Evolutionary conservation across 1,284 basidiomycete species (phyloP).

Genomic region (Takashimella tepidaria): DNA sequence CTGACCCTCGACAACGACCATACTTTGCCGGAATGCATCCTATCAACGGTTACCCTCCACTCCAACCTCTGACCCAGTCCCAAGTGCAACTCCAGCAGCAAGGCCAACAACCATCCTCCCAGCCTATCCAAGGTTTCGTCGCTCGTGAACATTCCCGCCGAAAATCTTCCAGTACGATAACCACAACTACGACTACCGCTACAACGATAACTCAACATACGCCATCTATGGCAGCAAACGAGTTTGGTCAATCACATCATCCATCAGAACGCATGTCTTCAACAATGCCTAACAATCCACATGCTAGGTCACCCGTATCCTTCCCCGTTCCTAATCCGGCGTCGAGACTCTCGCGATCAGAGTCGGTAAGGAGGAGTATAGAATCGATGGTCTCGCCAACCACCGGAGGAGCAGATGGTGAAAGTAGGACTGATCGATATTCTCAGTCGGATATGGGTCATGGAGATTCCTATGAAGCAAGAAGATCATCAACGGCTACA

Average conservation of each 20-base stretch:
- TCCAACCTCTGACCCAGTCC: background rate
- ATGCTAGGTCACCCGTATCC: slow-evolving; percentile 3
- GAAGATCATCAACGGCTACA: slow-evolving; percentile 25
- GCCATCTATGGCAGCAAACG: background rate
- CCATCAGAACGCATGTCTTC: slow-evolving; percentile 10
- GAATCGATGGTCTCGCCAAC: background rate
- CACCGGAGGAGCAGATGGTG: slow-evolving; percentile 1
- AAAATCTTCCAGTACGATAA: slow-evolving; percentile 28
- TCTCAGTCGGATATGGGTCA: slow-evolving; percentile 22
- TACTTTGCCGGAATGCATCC: background rate
- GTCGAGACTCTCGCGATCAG: background rate
- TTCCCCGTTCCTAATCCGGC: background rate
- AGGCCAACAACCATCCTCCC: background rate
- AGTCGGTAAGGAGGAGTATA: background rate
- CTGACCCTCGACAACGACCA: background rate
- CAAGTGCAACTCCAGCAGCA: slow-evolving; percentile 2
- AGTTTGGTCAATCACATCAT: slow-evolving; percentile 7
- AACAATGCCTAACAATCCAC: slow-evolving; percentile 16
- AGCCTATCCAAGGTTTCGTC: slow-evolving; percentile 22
- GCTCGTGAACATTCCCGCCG: slow-evolving; percentile 19
- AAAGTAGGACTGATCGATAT: slow-evolving; percentile 7
- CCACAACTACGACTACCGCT: slow-evolving; percentile 24
- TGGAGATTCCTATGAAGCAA: slow-evolving; percentile 9
- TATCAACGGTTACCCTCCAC: background rate
- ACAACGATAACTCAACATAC: slow-evolving; percentile 18